phyloP scores from a whole-genome alignment of 108 stramenopile species.

The Mediolabrus comicus region DNA sequence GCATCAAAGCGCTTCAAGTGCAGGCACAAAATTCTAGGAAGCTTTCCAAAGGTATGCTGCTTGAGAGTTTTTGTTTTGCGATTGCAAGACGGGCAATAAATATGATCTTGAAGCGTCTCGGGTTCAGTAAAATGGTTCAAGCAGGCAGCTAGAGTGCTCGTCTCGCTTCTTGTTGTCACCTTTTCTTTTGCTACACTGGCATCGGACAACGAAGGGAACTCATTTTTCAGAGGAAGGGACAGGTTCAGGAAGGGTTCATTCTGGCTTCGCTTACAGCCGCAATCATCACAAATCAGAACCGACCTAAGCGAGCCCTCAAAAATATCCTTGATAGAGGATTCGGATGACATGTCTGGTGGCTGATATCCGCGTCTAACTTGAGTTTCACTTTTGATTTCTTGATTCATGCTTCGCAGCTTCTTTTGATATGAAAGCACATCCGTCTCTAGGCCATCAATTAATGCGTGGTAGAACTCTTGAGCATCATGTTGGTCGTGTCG shows the following conservation, averaged over 20 bases:
- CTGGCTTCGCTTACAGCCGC: constrained; percentile 65
- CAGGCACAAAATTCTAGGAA: constrained; percentile 74
- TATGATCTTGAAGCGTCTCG: constrained; percentile 57
- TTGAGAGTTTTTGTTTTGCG: constrained; percentile 59
- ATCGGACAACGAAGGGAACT: constrained; percentile 64
- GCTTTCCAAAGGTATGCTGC: constrained; percentile 73
- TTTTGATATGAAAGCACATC: constrained; percentile 24
- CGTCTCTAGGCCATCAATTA: constrained; percentile 69
- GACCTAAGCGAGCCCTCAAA: constrained; percentile 79
- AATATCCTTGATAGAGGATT: constrained; percentile 48
- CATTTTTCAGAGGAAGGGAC: constrained; percentile 65
- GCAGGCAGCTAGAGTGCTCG: constrained; percentile 53
- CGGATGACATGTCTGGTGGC: not conserved
- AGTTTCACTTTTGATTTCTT: not conserved
- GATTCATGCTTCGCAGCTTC: constrained; percentile 6
- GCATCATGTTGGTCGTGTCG: constrained; percentile 91
- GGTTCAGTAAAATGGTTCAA: constrained; percentile 65
- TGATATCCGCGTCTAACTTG: not conserved
- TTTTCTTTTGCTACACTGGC: constrained; percentile 38
- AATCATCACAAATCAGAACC: constrained; percentile 68
- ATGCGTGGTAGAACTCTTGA: constrained; percentile 86
- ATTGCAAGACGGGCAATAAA: constrained; percentile 63
- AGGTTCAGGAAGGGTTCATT: constrained; percentile 73
- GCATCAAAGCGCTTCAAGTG: constrained; percentile 86
- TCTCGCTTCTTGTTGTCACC: constrained; percentile 4